These are phyloP conservation scores for Microsporum canis DNA, from an alignment of 2,329 filamentous ascomycete species.

Conservation along the genomic window DNA sequence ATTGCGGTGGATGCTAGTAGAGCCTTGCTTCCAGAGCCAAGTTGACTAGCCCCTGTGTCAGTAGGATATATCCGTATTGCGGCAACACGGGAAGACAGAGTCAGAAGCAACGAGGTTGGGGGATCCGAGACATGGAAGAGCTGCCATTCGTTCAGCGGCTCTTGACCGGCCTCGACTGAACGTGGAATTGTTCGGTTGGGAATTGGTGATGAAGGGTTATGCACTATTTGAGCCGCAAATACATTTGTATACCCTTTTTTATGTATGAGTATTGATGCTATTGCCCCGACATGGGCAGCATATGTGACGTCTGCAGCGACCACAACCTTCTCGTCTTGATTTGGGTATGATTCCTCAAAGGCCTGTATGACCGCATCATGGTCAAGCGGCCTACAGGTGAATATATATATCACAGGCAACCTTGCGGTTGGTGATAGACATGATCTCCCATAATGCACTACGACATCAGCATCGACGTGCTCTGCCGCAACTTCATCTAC, in stretches of 20 bases:
- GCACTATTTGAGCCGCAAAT: constrained; percentile 59
- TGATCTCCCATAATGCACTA: constrained; percentile 87
- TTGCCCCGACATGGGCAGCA: constrained; percentile 55
- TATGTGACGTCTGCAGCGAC: constrained; percentile 88
- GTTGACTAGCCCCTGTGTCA: constrained; percentile 19
- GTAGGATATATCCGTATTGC: constrained; percentile 69
- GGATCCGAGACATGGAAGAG: constrained; percentile 79
- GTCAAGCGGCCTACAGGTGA: constrained; percentile 62
- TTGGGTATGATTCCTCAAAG: constrained; percentile 59
- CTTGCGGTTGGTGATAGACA: constrained; percentile 84
- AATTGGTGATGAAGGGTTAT: constrained; percentile 66
- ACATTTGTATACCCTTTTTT: constrained; percentile 57
- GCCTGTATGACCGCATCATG: constrained; percentile 46
- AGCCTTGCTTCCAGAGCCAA: constrained; percentile 24
- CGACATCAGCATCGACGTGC: constrained; percentile 78
- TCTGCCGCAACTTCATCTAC: constrained; percentile 95
- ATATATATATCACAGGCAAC: constrained; percentile 81
- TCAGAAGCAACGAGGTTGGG: constrained; percentile 71
- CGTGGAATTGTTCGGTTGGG: constrained; percentile 67
- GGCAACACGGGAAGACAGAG: constrained; percentile 69
- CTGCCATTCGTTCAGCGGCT: constrained; percentile 52
- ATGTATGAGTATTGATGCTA: constrained; percentile 46
- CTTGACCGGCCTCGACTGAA: constrained; percentile 34
- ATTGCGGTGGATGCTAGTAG: constrained; percentile 43
- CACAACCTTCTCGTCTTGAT: constrained; percentile 53